Percentiles rank a stretch among this genome's conserved stretches.
Evolutionary conservation across 139 green algal genomes (phyloP).

Genomic region (Trebouxia sp.): DNA sequence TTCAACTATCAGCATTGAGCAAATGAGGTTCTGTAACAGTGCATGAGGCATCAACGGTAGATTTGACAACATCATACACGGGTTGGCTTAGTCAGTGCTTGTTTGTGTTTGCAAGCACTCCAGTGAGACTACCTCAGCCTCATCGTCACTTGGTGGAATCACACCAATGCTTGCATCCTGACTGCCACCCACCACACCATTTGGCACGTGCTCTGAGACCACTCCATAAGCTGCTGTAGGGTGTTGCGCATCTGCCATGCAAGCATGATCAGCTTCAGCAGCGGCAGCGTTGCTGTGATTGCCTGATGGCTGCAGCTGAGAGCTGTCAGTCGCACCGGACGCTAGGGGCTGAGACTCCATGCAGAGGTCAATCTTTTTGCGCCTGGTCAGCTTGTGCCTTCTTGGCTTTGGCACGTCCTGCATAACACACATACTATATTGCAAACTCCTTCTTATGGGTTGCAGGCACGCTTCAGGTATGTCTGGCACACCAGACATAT

Average conservation of each 20-base stretch:
- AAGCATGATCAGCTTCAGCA: neutral
- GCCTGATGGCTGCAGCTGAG: neutral
- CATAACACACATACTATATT: too few species aligned
- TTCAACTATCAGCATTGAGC: too few species aligned
- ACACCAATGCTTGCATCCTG: neutral
- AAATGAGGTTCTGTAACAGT: too few species aligned
- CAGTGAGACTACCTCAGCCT: neutral
- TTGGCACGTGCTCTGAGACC: too few species aligned
- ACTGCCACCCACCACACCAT: neutral
- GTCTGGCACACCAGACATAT: too few species aligned
- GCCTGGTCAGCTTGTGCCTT: neutral
- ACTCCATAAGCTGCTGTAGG: neutral
- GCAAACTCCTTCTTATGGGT: too few species aligned
- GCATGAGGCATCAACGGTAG: too few species aligned
- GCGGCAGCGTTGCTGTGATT: neutral
- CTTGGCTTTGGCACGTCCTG: neutral
- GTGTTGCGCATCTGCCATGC: neutral
- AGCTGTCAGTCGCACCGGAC: neutral
- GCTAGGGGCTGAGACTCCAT: conserved; percentile 16
- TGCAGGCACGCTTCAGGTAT: too few species aligned
- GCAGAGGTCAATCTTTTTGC: neutral
- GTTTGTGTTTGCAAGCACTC: too few species aligned
- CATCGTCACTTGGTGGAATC: conserved; percentile 7
- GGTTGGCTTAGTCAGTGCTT: too few species aligned
- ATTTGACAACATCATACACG: too few species aligned